Conservation (phyloP, 2,329 filamentous ascomycete genomes). For the Ophiostoma sp. region DNA sequence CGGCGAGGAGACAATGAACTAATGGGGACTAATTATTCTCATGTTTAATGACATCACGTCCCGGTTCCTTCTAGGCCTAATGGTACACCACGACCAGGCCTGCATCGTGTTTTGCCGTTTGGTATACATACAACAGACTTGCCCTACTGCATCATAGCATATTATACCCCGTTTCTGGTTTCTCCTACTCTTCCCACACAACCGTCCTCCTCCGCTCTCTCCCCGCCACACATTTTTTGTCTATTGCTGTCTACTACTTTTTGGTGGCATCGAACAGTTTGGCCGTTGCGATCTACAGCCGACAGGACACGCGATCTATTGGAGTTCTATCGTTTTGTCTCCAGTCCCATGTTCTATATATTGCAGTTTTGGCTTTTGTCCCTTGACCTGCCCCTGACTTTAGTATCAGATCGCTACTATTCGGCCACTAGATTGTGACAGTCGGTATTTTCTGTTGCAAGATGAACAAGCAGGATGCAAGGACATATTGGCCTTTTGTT, state of each 20-base stretch:
- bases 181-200: neutral
- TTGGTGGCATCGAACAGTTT: neutral
- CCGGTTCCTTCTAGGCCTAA: neutral
- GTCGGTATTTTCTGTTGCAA: neutral
- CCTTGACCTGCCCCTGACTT: neutral
- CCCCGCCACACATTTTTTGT: neutral
- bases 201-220: neutral
- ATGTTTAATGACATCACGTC: neutral
- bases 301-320: neutral
- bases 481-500: neutral
- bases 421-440: neutral
- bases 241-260: neutral
- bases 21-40: neutral
- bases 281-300: neutral
- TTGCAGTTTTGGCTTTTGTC: neutral
- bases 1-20: slow-evolving; percentile 40
- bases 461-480: neutral
- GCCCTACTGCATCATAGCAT: slow-evolving; percentile 11
- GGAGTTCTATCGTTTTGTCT: neutral
- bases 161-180: slow-evolving; percentile 15
- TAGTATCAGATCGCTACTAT: neutral
- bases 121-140: slow-evolving; percentile 12
- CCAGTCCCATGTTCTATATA: neutral
- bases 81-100: slow-evolving; percentile 4
- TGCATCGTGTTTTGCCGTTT: neutral